Percentiles rank a stretch among this genome's conserved stretches.
phyloP scores from a whole-genome alignment of 2,329 filamentous ascomycete species.

The Phoma sp. region DNA sequence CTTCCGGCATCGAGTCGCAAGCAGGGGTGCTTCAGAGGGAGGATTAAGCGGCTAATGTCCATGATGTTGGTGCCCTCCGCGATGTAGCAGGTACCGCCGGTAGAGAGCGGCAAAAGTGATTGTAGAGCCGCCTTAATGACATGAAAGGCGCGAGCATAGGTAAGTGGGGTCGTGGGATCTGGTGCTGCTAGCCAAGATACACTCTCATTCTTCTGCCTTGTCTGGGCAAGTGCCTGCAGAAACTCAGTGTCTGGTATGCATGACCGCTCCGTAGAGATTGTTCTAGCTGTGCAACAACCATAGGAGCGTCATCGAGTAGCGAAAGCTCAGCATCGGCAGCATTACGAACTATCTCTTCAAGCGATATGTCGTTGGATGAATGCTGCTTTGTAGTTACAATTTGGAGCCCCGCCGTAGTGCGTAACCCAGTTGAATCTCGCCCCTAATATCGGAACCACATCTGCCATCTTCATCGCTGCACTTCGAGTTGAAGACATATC shows the following conservation, averaged over 20 bases:
- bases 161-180: constrained; percentile 10
- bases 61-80: constrained; percentile 67
- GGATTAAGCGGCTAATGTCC: constrained; percentile 64
- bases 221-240: background rate
- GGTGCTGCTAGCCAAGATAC: constrained; percentile 29
- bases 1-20: constrained; percentile 64
- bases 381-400: constrained; percentile 58
- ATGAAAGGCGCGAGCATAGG: constrained; percentile 52
- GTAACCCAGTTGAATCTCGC: constrained; percentile 65
- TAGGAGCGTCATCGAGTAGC: constrained; percentile 59
- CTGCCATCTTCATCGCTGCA: constrained; percentile 59
- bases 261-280: constrained; percentile 49
- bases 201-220: background rate
- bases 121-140: constrained; percentile 60
- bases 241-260: constrained; percentile 46
- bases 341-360: constrained; percentile 62
- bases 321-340: constrained; percentile 55
- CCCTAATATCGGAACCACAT: constrained; percentile 62
- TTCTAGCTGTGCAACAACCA: constrained; percentile 57
- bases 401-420: constrained; percentile 61
- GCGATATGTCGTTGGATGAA: constrained; percentile 62
- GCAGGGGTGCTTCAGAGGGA: constrained; percentile 60
- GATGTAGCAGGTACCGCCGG: constrained; percentile 60
- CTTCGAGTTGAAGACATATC: constrained; percentile 62
- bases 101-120: constrained; percentile 51